Base-by-base conservation (phyloP, 2,329 filamentous ascomycete genomes). In the Escovopsis sp. region DNA sequence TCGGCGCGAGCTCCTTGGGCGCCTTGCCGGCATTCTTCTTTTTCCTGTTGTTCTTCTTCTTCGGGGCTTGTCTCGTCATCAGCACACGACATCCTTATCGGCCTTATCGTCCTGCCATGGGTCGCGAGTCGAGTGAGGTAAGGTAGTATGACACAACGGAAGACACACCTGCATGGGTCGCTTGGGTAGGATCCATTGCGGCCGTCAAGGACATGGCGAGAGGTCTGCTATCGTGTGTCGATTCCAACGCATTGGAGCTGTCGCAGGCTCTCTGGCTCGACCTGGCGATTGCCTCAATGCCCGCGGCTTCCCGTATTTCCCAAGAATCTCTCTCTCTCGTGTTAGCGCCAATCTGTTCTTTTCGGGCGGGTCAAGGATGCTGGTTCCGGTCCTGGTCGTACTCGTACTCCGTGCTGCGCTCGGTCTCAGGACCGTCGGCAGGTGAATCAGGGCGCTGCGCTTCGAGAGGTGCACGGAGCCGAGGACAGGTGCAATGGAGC, bases 21-120 rank as follows among this genome's bases (percentile, higher is more conserved):
- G 23, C 57, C 56, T 70, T 72, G 55, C 61, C 62, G 37, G 64
- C 63, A 51, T 68, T 72, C 65, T 72, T 75, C 64, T 73, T 77
- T 61, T 75, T 77, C 52, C 70, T 75, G 53, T 67, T 70, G 56
- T 67, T 70, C 63, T 72, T 76, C 62, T 73, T 76, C 60, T 70
- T 73, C 40, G 65, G 53, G 51, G 61, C 64, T 65, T 43, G 42
- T 44, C 26, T 47, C 47, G 47, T 48, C 46, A 48, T 59, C 49
- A 59, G 55, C 51, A 58, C 51, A 57, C 56, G 48, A 55, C 54
- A 49, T 53, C 45, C 45, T 40, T 45, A 28, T 35, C 18, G 34
- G 19, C 12, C 19, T 18, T 23, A 12, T 12, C 23, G n/a, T 18
- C 34, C 34, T 36, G 36, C 18, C 39, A 26, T 11, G 32, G 45